phyloP scores from a whole-genome alignment of 2,329 filamentous ascomycete species.

The Stachybotrys chartarum region DNA sequence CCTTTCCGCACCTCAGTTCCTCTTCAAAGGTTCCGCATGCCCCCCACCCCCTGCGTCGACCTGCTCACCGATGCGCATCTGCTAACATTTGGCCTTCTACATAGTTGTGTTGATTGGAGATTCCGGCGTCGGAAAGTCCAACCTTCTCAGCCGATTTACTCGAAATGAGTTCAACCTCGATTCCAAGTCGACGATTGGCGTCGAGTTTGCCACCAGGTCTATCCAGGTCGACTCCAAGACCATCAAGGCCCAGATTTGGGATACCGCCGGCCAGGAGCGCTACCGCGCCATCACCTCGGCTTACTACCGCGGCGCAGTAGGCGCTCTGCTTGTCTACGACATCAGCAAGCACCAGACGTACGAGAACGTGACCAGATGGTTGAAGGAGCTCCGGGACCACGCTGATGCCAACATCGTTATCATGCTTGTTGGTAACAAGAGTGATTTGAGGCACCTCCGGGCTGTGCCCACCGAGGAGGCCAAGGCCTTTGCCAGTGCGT shows the following conservation, averaged over 20 bases:
- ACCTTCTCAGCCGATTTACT: conserved; percentile 98
- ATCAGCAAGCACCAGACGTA: conserved; percentile 99
- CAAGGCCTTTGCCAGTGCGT: conserved; percentile 90
- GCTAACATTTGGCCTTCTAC: conserved; percentile 22
- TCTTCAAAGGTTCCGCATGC: conserved; percentile 81
- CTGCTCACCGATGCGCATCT: conserved; percentile 7
- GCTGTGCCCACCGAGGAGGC: conserved; percentile 97
- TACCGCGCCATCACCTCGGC: conserved; percentile 99
- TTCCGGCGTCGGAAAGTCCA: conserved; percentile 99
- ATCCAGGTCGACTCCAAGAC: conserved; percentile 99
- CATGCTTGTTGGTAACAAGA: conserved; percentile 99
- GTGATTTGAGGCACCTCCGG: conserved; percentile 96
- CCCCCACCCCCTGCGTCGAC: conserved; percentile 9
- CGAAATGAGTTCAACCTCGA: conserved; percentile 99
- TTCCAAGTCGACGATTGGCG: conserved; percentile 98
- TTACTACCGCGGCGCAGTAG: conserved; percentile 97
- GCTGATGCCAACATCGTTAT: conserved; percentile 99
- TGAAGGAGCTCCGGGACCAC: conserved; percentile 97
- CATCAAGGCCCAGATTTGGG: conserved; percentile 99
- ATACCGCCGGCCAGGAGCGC: conserved; percentile 96
- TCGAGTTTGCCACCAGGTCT: conserved; percentile 96
- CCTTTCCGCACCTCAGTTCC: conserved; percentile 58
- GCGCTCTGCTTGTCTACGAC: conserved; percentile 96
- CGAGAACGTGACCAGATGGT: conserved; percentile 97
- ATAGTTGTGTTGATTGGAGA: conserved; percentile 97